These are phyloP conservation scores for Bretschneidera sinensis DNA, from an alignment of 345 rosid species.

Conservation along the genomic window DNA sequence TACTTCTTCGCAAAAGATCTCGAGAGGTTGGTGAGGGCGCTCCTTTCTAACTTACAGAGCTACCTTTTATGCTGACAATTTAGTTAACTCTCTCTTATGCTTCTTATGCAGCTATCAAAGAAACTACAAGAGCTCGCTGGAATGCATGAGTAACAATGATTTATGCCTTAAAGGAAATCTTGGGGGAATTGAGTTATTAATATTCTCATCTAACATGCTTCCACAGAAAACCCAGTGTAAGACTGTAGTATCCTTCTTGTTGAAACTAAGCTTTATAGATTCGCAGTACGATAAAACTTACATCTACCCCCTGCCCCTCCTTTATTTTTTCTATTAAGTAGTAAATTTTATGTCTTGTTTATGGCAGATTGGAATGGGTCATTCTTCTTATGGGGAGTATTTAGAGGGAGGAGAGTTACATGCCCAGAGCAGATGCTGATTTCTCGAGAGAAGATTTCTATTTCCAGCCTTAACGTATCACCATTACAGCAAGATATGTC, in stretches of 20 bases:
- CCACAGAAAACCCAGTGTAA: constrained; percentile 46
- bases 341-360: not conserved
- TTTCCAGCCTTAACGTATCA: constrained; percentile 2
- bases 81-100: constrained; percentile 3
- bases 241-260: constrained; percentile 4
- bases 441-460: not conserved
- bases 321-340: not conserved
- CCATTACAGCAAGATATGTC: not conserved
- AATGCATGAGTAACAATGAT: constrained; percentile 41
- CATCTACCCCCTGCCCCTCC: not conserved
- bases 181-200: constrained; percentile 41
- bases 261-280: not conserved
- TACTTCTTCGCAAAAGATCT: constrained; percentile 51
- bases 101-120: constrained; percentile 35
- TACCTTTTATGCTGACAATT: not conserved
- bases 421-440: not conserved
- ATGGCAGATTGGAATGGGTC: constrained; percentile 27
- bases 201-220: constrained; percentile 44
- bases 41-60: not conserved
- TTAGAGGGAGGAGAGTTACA: constrained; percentile 13
- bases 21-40: constrained; percentile 43
- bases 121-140: constrained; percentile 39
- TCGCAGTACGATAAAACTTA: not conserved
- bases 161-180: constrained; percentile 41
- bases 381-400: constrained; percentile 29